phyloP scores from a whole-genome alignment of 495 filamentous ascomycete species.

The Hyaloscypha finlandica region DNA sequence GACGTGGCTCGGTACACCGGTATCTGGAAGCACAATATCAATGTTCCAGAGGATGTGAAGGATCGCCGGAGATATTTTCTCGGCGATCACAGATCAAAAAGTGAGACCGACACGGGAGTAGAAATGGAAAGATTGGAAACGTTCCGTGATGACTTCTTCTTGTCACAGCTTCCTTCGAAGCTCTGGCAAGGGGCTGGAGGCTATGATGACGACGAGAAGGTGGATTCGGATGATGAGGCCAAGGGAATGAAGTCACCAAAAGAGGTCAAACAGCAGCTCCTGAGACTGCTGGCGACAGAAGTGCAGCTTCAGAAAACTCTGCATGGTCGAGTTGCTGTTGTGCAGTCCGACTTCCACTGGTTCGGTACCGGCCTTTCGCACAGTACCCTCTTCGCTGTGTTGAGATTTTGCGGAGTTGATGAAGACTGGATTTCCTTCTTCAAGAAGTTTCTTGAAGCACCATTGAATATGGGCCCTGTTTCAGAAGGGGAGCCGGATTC shows the following conservation, averaged over 20 bases:
- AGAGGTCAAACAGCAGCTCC: conserved; percentile 59
- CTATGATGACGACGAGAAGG: conserved; percentile 33
- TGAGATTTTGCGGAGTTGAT: conserved; percentile 63
- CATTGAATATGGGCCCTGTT: conserved; percentile 57
- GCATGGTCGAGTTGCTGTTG: conserved; percentile 56
- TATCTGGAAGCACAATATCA: conserved; percentile 33
- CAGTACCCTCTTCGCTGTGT: conserved; percentile 54
- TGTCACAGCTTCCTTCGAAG: conserved; percentile 49
- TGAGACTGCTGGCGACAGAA: conserved; percentile 61
- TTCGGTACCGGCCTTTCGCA: conserved; percentile 64
- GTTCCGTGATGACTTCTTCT: conserved; percentile 42
- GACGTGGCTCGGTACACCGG: conserved; percentile 36
- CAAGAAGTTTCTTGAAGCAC: conserved; percentile 59
- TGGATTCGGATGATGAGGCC: conserved; percentile 14
- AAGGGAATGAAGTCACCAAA: conserved; percentile 30
- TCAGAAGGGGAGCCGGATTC: conserved; percentile 40
- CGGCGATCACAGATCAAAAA: background rate
- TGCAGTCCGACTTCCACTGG: conserved; percentile 66
- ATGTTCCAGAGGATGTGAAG: conserved; percentile 35
- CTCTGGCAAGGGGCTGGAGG: conserved; percentile 20
- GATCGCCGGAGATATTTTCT: conserved; percentile 19
- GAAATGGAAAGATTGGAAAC: conserved; percentile 27
- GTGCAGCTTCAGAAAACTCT: conserved; percentile 55
- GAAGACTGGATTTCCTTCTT: conserved; percentile 64
- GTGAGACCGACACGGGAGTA: background rate